Percentiles rank a stretch among this genome's conserved stretches.
Conservation (phyloP, 495 filamentous ascomycete species). For the Podospora tetraspora region DNA sequence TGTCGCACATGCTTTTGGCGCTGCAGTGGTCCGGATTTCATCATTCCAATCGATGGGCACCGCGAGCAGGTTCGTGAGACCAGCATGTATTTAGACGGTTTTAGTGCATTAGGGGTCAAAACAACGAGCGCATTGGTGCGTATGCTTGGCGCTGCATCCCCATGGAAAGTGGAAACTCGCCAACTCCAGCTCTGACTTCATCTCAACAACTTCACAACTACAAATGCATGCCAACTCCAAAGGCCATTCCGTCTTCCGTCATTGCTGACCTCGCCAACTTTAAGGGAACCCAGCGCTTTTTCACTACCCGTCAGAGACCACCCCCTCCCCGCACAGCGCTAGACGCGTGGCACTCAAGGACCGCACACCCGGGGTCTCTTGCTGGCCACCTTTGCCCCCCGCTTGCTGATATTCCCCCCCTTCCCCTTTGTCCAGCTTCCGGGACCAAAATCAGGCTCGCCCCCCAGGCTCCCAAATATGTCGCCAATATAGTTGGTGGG, state of each 20-base stretch:
- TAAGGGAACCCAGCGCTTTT: too few relatives aligned
- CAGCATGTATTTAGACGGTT: not conserved
- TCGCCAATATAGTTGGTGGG: conserved; percentile 68
- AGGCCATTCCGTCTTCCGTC: too few relatives aligned
- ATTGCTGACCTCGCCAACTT: too few relatives aligned
- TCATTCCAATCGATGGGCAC: not conserved
- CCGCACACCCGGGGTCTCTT: not conserved
- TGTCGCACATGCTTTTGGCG: not conserved
- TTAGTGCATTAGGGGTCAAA: not conserved
- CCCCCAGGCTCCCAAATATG: conserved; percentile 63
- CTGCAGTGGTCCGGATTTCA: not conserved
- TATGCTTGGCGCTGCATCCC: not conserved
- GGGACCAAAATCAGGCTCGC: conserved; percentile 60
- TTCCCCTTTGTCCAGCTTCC: conserved; percentile 35
- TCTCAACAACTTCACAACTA: not conserved
- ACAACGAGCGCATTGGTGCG: not conserved
- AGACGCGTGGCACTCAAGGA: not conserved
- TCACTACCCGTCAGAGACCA: too few relatives aligned
- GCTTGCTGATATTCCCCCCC: conserved; percentile 10
- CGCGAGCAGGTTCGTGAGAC: not conserved
- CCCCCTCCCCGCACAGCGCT: too few relatives aligned
- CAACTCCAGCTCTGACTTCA: not conserved
- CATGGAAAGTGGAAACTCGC: too few relatives aligned
- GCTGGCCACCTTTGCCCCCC: not conserved
- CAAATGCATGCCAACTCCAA: too few relatives aligned